Evolutionary conservation across 2,329 filamentous ascomycete genomes (phyloP).

Genomic region (Mariannaea sp.): DNA sequence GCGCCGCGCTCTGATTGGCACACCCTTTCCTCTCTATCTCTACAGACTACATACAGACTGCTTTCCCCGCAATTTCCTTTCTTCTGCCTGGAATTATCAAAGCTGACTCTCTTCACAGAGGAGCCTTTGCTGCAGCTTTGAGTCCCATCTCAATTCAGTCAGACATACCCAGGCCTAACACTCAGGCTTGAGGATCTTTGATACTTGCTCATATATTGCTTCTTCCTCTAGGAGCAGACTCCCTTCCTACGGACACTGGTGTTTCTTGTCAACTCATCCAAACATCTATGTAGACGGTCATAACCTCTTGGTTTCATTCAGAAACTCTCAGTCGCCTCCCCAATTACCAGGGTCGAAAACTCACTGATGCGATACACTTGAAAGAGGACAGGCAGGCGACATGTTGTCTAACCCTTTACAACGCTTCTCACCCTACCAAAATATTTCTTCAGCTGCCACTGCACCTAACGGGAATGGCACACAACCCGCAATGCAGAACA

Average conservation of each 20-base stretch:
- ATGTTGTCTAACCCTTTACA: constrained; percentile 70
- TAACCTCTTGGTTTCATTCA: neutral
- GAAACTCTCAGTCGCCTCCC: neutral
- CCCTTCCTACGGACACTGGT: neutral
- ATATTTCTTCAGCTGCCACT: constrained; percentile 59
- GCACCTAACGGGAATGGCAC: constrained; percentile 60
- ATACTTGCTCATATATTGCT: neutral
- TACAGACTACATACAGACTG: too few species aligned
- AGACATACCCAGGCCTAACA: constrained; percentile 13
- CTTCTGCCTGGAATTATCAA: constrained; percentile 31
- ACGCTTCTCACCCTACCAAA: constrained; percentile 65
- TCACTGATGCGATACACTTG: constrained; percentile 3
- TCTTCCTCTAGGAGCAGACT: neutral
- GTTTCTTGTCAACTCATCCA: neutral
- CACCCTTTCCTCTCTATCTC: constrained; percentile 27
- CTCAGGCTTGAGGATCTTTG: constrained; percentile 1
- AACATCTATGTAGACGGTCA: neutral
- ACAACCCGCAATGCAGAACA: constrained; percentile 56
- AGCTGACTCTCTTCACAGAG: constrained; percentile 36
- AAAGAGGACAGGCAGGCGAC: constrained; percentile 37
- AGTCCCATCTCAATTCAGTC: constrained; percentile 19
- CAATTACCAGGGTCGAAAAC: neutral
- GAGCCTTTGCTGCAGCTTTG: constrained; percentile 23
- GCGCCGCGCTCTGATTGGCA: constrained; percentile 29
- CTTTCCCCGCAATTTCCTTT: constrained; percentile 36